These are phyloP conservation scores for Oryza officinalis DNA, from an alignment of 176 grass and related monocot species.

Conservation along the genomic window DNA sequence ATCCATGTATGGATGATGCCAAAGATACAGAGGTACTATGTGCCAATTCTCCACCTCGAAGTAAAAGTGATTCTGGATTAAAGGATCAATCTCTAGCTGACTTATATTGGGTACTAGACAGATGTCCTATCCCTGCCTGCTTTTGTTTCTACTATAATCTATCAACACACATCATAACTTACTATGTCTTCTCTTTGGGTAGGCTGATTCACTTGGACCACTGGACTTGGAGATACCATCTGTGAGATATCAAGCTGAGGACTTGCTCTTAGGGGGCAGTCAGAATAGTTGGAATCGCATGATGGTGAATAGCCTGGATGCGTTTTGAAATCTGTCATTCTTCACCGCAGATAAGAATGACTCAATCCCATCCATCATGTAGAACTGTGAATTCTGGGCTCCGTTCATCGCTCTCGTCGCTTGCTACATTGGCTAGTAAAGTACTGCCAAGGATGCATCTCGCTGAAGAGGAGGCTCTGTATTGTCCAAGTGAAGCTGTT, in stretches of 20 bases:
- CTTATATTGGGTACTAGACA: conserved; percentile 78
- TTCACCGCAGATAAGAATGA: conserved; percentile 59
- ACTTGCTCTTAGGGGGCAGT: conserved; percentile 67
- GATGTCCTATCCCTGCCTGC: background rate
- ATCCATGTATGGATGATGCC: conserved; percentile 31
- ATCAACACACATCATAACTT: conserved; percentile 1
- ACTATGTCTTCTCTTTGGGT: conserved; percentile 18
- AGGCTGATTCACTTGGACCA: conserved; percentile 92
- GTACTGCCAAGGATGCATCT: conserved; percentile 12
- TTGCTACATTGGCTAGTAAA: conserved; percentile 30
- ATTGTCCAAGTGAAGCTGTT: conserved; percentile 39
- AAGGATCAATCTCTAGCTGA: conserved; percentile 65
- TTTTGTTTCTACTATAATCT: background rate
- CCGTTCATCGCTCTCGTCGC: background rate
- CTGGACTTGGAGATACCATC: conserved; percentile 72
- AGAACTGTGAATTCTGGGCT: conserved; percentile 15
- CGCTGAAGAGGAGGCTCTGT: conserved; percentile 19
- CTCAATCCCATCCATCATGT: conserved; percentile 47
- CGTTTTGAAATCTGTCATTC: conserved; percentile 73
- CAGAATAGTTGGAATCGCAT: conserved; percentile 80
- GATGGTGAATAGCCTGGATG: conserved; percentile 80
- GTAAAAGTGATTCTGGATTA: conserved; percentile 22
- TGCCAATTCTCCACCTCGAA: conserved; percentile 42
- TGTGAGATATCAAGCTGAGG: conserved; percentile 56
- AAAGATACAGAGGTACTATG: conserved; percentile 42